Conservation (phyloP, 2,329 filamentous ascomycete genomes). For the Didymella segeticola region DNA sequence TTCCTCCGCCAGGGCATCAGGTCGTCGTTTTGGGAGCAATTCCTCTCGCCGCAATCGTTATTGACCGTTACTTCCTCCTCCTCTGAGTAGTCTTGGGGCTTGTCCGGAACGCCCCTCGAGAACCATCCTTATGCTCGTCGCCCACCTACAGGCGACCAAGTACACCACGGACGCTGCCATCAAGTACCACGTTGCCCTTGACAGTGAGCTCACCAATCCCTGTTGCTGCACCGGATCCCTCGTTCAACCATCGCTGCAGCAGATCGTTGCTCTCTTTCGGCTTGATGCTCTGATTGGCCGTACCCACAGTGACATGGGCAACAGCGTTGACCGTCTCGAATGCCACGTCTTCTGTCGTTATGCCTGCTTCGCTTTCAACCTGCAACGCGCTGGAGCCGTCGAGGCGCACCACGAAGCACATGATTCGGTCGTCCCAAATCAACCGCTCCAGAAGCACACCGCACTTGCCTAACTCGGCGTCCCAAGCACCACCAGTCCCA, state of each 20-base stretch:
- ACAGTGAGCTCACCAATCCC: constrained; percentile 64
- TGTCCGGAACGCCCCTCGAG: background rate
- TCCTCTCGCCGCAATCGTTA: background rate
- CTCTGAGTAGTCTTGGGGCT: background rate
- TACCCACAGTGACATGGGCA: constrained; percentile 90
- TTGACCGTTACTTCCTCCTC: background rate
- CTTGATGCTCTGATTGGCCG: constrained; percentile 75
- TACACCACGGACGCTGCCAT: constrained; percentile 60
- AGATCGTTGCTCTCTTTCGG: constrained; percentile 94
- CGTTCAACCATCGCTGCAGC: constrained; percentile 74
- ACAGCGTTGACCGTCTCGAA: constrained; percentile 75
- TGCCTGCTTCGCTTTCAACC: constrained; percentile 24
- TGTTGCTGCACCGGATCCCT: constrained; percentile 58
- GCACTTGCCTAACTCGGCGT: constrained; percentile 67
- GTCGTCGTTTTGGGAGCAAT: background rate
- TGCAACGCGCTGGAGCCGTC: constrained; percentile 37
- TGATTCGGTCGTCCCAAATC: constrained; percentile 84
- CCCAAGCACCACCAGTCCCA: constrained; percentile 49
- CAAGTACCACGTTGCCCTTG: constrained; percentile 61
- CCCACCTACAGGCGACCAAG: constrained; percentile 35
- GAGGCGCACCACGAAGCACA: constrained; percentile 84
- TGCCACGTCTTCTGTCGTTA: constrained; percentile 55
- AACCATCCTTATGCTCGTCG: background rate
- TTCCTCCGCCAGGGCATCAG: background rate
- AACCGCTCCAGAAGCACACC: constrained; percentile 69